A percentile compares a stretch with the other conserved stretches of the same genome.
Evolutionary conservation across 2,329 filamentous ascomycete species (phyloP).

Genomic region (Diplodia seriata): DNA sequence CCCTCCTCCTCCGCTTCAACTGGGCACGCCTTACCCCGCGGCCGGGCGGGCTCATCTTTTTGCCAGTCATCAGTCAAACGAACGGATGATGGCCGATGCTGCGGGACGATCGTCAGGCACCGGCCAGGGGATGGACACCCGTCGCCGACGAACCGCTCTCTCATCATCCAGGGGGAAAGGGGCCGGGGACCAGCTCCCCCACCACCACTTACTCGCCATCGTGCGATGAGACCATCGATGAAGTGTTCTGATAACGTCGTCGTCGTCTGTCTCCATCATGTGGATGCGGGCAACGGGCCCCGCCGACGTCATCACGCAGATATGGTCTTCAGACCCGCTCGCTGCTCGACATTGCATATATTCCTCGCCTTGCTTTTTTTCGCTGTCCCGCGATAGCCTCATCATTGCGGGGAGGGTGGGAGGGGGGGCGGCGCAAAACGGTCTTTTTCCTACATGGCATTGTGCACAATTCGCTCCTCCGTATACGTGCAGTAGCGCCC

Average conservation of each 20-base stretch:
- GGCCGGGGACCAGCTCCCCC: background rate
- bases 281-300: no score
- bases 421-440: no score
- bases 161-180: background rate
- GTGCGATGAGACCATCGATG: background rate
- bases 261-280: no score
- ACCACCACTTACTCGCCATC: no score
- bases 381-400: no score
- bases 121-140: background rate
- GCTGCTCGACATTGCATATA: no score
- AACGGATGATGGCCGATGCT: background rate
- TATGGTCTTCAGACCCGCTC: no score
- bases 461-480: background rate
- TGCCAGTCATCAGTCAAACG: no score
- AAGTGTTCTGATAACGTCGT: background rate
- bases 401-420: no score
- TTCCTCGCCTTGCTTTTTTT: no score
- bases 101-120: conserved; percentile 10
- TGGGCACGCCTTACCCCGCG: background rate
- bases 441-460: no score
- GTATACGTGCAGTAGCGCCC: background rate
- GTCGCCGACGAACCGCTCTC: background rate
- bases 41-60: background rate
- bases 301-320: no score
- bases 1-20: background rate